Base-by-base conservation (phyloP, 78 protist species). In the Anaeramoeba ignava region DNA sequence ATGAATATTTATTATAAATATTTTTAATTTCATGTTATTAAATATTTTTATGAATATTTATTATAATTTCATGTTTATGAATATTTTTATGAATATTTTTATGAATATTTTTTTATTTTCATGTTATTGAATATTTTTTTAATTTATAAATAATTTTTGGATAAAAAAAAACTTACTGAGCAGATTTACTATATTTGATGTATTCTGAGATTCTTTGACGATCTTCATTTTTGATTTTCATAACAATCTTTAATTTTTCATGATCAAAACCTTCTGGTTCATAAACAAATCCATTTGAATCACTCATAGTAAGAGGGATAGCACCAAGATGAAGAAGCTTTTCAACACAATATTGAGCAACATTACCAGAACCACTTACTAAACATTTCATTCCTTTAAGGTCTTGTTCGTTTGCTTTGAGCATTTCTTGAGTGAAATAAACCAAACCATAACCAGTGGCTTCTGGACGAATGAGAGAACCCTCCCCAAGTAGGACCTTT, bases 391-490 rank as follows among this genome's bases (percentile, higher is more conserved):
- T 23, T 68, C 93, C 94, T 39, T 42, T 38, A 37, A 88, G 0
- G n/a, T n/a, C n/a, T 2, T 12, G 0, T 41, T 84, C 3, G 39
- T 87, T 1, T 38, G 31, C 34, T 78, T 80, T 1, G 2, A 88
- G 42, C 82, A 83, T 80, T 40, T 87, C 87, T 0, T 38, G 3
- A n/a, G 40, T 81, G 79, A 85, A 88, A 82, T 91, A 91, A 17
- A 88, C 89, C 38, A 81, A 67, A n/a, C 94, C 94, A 54, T 88
- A 91, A 34, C 94, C 94, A 0, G 94, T 91, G 37, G 94, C 94
- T 54, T 91, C 93, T 2, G 94, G 92, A 34, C 94, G 88, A 34
- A 91, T 86, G 33, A 86, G 83, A 31, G 90, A 86, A 38, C n/a
- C 94, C 94, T 17, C 94, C 94, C 12, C 34, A 91, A 38, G n/a